Conservation (phyloP, 148 eudicot species). For the Chenopodium quinoa region DNA sequence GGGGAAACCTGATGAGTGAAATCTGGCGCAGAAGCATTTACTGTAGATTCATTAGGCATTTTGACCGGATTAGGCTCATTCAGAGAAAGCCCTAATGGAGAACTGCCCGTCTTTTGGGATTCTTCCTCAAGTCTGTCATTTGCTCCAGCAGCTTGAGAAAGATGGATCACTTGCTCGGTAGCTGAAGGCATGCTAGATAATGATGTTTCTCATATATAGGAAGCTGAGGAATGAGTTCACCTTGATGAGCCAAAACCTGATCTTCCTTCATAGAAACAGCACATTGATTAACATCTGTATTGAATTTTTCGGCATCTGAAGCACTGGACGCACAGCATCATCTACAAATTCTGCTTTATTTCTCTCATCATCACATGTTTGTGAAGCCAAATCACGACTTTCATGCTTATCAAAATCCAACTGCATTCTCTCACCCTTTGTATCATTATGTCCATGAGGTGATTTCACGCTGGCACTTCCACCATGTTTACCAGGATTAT, state of each 20-base stretch:
- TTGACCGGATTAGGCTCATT: conserved; percentile 18
- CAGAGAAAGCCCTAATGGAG: conserved; percentile 25
- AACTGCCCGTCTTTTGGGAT: conserved; percentile 20
- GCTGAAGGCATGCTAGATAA: conserved; percentile 26
- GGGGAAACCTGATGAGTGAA: conserved; percentile 30
- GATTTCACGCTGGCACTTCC: conserved; percentile 25
- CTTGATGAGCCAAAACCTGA: conserved; percentile 26
- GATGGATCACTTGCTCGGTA: conserved; percentile 26
- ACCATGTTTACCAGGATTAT: conserved; percentile 34
- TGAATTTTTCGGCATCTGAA: conserved; percentile 28
- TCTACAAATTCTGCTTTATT: conserved; percentile 19
- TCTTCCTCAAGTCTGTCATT: conserved; percentile 29
- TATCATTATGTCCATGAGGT: conserved; percentile 34
- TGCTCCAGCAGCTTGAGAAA: conserved; percentile 34
- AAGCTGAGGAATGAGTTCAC: conserved; percentile 29
- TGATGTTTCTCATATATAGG: conserved; percentile 29
- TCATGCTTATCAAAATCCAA: conserved; percentile 29
- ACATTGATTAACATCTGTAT: conserved; percentile 24
- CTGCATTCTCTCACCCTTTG: conserved; percentile 31
- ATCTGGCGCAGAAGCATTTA: conserved; percentile 28
- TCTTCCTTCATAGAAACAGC: conserved; percentile 26
- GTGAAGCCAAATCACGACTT: conserved; percentile 25
- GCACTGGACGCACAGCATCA: conserved; percentile 19
- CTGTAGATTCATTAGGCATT: conserved; percentile 19
- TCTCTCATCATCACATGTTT: conserved; percentile 27